A percentile compares a stretch with the other conserved stretches of the same genome.
phyloP scores from a whole-genome alignment of 2,329 filamentous ascomycete species.

The Trichophyton equinum region DNA sequence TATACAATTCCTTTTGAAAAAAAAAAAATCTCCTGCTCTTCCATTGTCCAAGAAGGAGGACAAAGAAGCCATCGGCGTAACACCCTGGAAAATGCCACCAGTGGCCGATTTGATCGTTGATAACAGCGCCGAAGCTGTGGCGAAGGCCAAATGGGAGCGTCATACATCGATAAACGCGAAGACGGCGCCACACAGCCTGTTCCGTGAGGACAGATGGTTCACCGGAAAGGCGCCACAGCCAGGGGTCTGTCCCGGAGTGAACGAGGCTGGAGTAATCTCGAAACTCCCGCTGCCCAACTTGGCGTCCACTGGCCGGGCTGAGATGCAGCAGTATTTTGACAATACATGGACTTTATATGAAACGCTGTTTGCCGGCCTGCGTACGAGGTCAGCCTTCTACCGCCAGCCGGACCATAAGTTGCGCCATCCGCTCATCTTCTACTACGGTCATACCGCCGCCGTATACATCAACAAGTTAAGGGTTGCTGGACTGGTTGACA shows the following conservation, averaged over 20 bases:
- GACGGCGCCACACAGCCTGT: constrained; percentile 1
- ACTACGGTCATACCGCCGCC: neutral
- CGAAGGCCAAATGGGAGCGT: neutral
- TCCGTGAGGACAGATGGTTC: neutral
- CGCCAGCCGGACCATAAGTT: neutral
- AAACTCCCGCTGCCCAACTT: neutral
- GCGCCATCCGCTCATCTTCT: neutral
- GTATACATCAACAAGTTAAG: neutral
- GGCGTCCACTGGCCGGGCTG: neutral
- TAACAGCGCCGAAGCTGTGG: neutral
- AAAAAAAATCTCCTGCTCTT: neutral
- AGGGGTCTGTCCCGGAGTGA: neutral
- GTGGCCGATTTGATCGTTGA: neutral
- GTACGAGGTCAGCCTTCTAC: neutral
- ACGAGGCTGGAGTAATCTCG: neutral
- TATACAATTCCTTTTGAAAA: neutral
- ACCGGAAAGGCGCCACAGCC: constrained; percentile 1
- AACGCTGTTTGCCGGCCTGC: neutral
- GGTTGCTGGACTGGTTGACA: neutral
- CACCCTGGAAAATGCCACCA: neutral
- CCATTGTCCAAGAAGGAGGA: neutral
- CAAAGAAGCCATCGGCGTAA: neutral
- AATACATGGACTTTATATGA: neutral
- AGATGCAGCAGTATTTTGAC: neutral
- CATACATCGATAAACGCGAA: neutral